These are phyloP conservation scores for Scopulariopsis brevicaulis DNA, from an alignment of 2,329 filamentous ascomycete genomes.

Conservation along the genomic window DNA sequence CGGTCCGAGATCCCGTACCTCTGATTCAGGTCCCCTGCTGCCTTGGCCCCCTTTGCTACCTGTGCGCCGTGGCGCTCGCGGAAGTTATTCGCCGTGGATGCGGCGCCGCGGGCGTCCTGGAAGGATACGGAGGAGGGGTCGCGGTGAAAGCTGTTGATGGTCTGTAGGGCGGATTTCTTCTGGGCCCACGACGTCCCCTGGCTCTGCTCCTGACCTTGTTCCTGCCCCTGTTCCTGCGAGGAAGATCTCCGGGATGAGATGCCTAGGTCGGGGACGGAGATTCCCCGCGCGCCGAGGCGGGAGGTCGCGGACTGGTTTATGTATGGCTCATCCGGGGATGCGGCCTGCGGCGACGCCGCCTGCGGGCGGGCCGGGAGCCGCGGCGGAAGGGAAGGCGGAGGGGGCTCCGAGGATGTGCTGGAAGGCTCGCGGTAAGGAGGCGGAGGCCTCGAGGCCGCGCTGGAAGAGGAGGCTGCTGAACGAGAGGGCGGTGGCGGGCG, in stretches of 20 bases:
- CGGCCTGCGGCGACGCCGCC: constrained; percentile 11
- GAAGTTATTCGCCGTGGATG: constrained; percentile 55
- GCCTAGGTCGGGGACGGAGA: constrained; percentile 68
- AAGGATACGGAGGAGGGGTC: constrained; percentile 51
- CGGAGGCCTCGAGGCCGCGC: constrained; percentile 16
- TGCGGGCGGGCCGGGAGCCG: constrained; percentile 11
- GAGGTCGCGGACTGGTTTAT: constrained; percentile 47
- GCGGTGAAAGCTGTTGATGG: constrained; percentile 46
- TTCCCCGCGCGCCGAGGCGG: constrained; percentile 60
- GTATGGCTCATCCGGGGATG: constrained; percentile 9
- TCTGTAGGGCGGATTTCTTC: constrained; percentile 51
- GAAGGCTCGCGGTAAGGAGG: constrained; percentile 58
- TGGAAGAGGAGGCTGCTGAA: constrained; percentile 47
- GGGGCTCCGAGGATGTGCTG: constrained; percentile 26
- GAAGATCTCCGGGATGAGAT: constrained; percentile 39
- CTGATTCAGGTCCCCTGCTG: constrained; percentile 45
- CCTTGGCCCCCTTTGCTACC: constrained; percentile 46
- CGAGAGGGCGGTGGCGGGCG: constrained; percentile 12
- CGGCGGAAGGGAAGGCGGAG: constrained; percentile 18
- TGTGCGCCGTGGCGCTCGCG: constrained; percentile 60
- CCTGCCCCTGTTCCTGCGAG: constrained; percentile 5
- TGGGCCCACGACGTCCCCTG: constrained; percentile 53
- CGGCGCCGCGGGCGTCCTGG: constrained; percentile 44
- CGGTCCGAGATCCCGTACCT: constrained; percentile 44
- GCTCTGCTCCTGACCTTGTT: not conserved